phyloP scores from a whole-genome alignment of 768 basidiomycete genomes.

The Auriscalpium microsporum region DNA sequence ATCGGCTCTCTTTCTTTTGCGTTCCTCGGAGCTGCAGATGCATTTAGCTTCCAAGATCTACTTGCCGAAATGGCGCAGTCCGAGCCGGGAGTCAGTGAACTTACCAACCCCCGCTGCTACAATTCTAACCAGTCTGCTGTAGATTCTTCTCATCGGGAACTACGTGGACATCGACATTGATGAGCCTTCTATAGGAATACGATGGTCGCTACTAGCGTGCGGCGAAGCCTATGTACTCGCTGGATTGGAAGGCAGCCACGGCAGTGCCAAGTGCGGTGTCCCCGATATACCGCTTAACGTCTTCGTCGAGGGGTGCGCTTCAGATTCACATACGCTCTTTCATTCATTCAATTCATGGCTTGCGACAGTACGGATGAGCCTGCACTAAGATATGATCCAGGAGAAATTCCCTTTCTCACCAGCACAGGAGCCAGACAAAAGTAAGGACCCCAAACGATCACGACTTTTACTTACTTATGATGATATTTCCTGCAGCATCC shows the following conservation, averaged over 20 bases:
- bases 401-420: constrained; percentile 34
- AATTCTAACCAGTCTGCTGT: background rate
- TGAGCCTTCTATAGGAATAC: constrained; percentile 46
- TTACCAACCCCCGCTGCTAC: background rate
- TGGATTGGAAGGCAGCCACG: constrained; percentile 39
- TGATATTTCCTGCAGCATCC: constrained; percentile 30
- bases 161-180: constrained; percentile 52
- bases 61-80: constrained; percentile 33
- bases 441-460: constrained; percentile 18
- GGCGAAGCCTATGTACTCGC: constrained; percentile 36
- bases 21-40: constrained; percentile 39
- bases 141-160: constrained; percentile 51
- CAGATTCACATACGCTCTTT: background rate
- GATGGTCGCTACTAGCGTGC: constrained; percentile 49
- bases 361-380: constrained; percentile 27
- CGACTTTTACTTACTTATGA: background rate
- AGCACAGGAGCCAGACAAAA: constrained; percentile 34
- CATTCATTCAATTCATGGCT: background rate
- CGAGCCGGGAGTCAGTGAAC: constrained; percentile 36
- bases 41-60: constrained; percentile 30
- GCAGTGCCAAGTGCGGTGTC: constrained; percentile 37
- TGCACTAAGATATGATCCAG: constrained; percentile 37
- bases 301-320: constrained; percentile 39
- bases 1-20: constrained; percentile 39
- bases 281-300: constrained; percentile 34